A percentile compares a stretch with the other conserved stretches of the same genome.
Evolutionary conservation across 2,329 filamentous ascomycete genomes (phyloP).

Genomic region (Alternaria sp.): DNA sequence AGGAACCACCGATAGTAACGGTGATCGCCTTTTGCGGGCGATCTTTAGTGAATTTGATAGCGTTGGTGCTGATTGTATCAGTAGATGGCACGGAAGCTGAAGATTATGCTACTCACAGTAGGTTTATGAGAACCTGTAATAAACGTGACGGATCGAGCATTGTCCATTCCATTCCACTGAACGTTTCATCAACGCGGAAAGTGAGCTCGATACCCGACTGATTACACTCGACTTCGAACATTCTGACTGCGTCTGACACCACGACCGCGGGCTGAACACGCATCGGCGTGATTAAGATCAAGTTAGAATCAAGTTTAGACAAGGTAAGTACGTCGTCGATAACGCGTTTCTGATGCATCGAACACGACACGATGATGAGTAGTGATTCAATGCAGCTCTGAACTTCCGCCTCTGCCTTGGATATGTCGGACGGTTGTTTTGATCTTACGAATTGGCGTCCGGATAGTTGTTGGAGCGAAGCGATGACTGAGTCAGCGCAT

Average conservation of each 20-base stretch:
- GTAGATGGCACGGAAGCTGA: conserved; percentile 21
- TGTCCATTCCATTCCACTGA: conserved; percentile 49
- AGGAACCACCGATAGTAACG: conserved; percentile 50
- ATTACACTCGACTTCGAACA: conserved; percentile 41
- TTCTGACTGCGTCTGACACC: conserved; percentile 37
- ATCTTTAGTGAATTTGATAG: conserved; percentile 51
- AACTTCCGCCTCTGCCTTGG: conserved; percentile 28
- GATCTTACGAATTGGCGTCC: conserved; percentile 5
- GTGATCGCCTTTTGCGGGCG: conserved; percentile 44
- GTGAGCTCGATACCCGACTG: conserved; percentile 51
- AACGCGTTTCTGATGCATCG: conserved; percentile 51
- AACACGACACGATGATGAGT: conserved; percentile 48
- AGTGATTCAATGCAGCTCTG: conserved; percentile 42
- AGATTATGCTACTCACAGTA: conserved; percentile 36
- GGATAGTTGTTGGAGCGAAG: conserved; percentile 35
- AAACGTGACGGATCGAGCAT: conserved; percentile 43
- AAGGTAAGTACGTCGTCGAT: conserved; percentile 54
- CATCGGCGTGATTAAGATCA: conserved; percentile 39
- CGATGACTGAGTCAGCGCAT: conserved; percentile 54
- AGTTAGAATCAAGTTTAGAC: conserved; percentile 42
- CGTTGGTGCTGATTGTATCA: conserved; percentile 42
- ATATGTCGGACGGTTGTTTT: conserved; percentile 7
- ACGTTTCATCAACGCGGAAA: conserved; percentile 50
- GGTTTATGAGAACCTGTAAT: conserved; percentile 40
- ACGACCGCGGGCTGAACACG: conserved; percentile 31